Percentiles rank a stretch among this genome's conserved stretches.
Evolutionary conservation across 176 grass and related monocot species (phyloP).

Genomic region (Microstegium vimineum): DNA sequence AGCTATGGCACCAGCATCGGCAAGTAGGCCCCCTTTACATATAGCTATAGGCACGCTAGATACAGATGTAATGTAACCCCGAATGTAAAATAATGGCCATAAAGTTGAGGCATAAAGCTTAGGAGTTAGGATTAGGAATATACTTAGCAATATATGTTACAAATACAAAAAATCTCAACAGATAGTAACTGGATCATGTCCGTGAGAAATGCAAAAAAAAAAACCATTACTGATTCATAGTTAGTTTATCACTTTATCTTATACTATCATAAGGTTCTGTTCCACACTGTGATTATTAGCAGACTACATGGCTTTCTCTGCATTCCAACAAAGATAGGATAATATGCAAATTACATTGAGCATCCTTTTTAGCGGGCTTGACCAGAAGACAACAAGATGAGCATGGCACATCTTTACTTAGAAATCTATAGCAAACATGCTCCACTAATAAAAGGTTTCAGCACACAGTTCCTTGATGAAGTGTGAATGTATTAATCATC

Average conservation of each 20-base stretch:
- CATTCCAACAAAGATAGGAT: neutral
- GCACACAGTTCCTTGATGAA: neutral
- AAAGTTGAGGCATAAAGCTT: neutral
- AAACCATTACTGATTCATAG: no score
- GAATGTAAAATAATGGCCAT: neutral
- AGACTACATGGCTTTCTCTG: neutral
- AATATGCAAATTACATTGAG: neutral
- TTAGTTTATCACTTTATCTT: neutral
- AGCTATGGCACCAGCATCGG: neutral
- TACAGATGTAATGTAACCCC: neutral
- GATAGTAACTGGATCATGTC: neutral
- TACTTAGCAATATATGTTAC: neutral
- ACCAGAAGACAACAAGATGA: neutral
- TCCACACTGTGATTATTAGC: neutral
- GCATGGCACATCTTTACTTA: neutral
- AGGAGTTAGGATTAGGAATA: no score
- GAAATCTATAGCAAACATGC: neutral
- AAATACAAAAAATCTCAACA: neutral
- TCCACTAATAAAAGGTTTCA: neutral
- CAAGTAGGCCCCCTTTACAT: neutral
- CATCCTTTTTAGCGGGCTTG: neutral
- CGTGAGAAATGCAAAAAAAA: neutral
- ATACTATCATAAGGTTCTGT: neutral
- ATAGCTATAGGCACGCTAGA: neutral
- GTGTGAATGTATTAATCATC: neutral